Conservation (phyloP, 768 basidiomycete genomes). For the Trichaptum fuscoviolaceum region DNA sequence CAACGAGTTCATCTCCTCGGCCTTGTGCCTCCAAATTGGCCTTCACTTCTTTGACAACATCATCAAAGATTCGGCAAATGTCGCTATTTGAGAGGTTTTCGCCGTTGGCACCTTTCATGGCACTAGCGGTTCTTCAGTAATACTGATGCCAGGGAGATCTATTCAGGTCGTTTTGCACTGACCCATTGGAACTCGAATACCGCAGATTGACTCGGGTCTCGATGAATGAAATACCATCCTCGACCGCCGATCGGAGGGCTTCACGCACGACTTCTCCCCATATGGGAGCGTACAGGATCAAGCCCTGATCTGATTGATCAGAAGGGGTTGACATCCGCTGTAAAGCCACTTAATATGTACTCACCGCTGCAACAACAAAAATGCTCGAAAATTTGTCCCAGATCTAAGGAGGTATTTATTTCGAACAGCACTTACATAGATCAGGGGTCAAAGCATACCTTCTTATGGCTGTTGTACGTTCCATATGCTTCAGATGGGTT, state of each 20-base stretch:
- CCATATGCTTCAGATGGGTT: conserved; percentile 67
- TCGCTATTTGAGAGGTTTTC: conserved; percentile 53
- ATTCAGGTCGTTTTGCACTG: not conserved
- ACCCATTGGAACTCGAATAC: conserved; percentile 33
- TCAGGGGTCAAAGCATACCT: conserved; percentile 34
- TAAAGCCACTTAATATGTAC: conserved; percentile 12
- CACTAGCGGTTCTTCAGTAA: conserved; percentile 26
- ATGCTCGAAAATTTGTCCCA: conserved; percentile 71
- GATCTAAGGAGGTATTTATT: conserved; percentile 39
- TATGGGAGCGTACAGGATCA: conserved; percentile 49
- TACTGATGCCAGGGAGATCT: not conserved
- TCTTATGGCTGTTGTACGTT: conserved; percentile 63
- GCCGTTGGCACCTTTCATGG: conserved; percentile 54
- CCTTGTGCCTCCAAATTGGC: conserved; percentile 44
- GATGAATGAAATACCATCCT: conserved; percentile 67
- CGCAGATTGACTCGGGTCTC: conserved; percentile 67
- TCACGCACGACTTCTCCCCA: conserved; percentile 55
- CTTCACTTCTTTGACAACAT: conserved; percentile 48
- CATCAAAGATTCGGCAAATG: conserved; percentile 51
- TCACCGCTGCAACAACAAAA: conserved; percentile 43
- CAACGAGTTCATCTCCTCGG: conserved; percentile 57
- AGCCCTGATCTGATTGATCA: conserved; percentile 28
- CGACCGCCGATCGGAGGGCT: conserved; percentile 56
- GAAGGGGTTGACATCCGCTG: too few species aligned
- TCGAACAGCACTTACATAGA: not conserved